phyloP scores from a whole-genome alignment of 129 eudicot species.

The Escallonia rubra region DNA sequence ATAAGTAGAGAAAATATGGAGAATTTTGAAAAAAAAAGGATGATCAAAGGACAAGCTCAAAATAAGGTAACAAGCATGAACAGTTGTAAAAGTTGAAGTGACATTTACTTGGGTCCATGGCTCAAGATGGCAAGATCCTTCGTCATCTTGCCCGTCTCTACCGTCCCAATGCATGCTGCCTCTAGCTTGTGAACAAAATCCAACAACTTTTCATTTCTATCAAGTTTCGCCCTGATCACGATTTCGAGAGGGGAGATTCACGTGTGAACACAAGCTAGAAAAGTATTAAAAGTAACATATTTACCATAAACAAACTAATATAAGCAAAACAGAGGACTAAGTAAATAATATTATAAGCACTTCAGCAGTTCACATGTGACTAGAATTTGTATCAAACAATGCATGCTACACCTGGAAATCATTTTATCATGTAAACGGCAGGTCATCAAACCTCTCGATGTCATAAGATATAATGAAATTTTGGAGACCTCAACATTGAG shows the following conservation, averaged over 20 bases:
- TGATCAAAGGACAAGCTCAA: neutral
- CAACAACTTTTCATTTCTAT: slow-evolving; percentile 52
- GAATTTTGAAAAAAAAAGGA: neutral
- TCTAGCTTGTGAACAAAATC: slow-evolving; percentile 77
- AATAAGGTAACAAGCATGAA: neutral
- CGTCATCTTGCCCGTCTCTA: slow-evolving; percentile 97
- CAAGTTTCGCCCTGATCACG: slow-evolving; percentile 69
- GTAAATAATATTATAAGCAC: too few species aligned
- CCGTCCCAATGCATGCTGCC: slow-evolving; percentile 76
- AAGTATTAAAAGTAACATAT: neutral
- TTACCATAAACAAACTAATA: too few species aligned
- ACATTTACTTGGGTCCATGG: slow-evolving; percentile 79
- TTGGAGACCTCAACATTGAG: too few species aligned
- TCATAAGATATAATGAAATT: too few species aligned
- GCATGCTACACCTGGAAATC: too few species aligned
- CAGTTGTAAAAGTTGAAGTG: slow-evolving; percentile 4
- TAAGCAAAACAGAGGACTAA: too few species aligned
- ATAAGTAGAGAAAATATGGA: neutral
- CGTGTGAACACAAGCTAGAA: neutral
- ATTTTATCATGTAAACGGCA: too few species aligned
- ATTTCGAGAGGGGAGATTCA: neutral
- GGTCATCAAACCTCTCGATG: too few species aligned
- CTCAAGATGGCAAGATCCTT: slow-evolving; percentile 86
- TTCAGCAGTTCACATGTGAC: too few species aligned
- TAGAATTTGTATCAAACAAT: too few species aligned